Percentiles rank a stretch among this genome's conserved stretches.
Evolutionary conservation across 768 basidiomycete genomes (phyloP).

Genomic region (Amanita polypyramis): DNA sequence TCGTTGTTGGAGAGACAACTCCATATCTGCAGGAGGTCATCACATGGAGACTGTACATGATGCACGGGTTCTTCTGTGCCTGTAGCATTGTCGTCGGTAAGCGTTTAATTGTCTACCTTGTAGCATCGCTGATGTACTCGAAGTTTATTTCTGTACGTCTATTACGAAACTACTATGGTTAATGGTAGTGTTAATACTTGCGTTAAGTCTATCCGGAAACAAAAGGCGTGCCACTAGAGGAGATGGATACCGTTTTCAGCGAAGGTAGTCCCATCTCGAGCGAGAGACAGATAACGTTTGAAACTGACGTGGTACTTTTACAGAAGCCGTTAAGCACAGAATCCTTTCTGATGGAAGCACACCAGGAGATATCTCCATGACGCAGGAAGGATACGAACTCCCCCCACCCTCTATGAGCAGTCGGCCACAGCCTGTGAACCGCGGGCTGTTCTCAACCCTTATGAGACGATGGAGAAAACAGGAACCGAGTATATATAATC

Average conservation of each 20-base stretch:
- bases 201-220: conserved; percentile 74
- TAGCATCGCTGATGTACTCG: not conserved
- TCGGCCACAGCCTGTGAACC: too few relatives aligned
- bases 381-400: not conserved
- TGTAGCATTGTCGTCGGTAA: conserved; percentile 75
- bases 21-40: conserved; percentile 83
- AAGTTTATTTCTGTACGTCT: conserved; percentile 66
- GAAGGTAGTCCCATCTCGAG: conserved; percentile 43
- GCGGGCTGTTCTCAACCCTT: not conserved
- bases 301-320: not conserved
- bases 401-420: not conserved
- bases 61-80: conserved; percentile 93
- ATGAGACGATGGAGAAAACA: not conserved
- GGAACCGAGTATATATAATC: not conserved
- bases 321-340: conserved; percentile 1
- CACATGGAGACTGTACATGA: conserved; percentile 86
- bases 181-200: conserved; percentile 8
- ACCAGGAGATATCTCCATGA: not conserved
- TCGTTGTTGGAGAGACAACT: conserved; percentile 79
- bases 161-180: not conserved
- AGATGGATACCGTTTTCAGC: conserved; percentile 85
- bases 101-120: not conserved
- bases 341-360: not conserved
- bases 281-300: not conserved
- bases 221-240: conserved; percentile 79